Evolutionary conservation across 2,329 filamentous ascomycete genomes (phyloP).

Genomic region (Sphaerostilbella broomeana): DNA sequence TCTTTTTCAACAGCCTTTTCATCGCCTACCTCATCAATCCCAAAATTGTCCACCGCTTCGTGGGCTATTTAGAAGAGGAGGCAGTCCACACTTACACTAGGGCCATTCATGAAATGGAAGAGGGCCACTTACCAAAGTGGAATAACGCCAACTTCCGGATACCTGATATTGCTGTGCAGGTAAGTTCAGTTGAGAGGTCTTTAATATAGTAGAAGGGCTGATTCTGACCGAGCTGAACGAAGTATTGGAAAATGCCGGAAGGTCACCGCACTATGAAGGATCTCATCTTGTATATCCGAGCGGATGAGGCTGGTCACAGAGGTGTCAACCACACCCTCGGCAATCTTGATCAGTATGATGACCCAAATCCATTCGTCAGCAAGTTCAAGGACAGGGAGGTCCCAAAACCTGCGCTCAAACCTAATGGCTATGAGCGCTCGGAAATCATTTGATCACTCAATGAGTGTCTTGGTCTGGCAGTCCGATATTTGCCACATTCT

Average conservation of each 20-base stretch:
- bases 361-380: slow-evolving; percentile 89
- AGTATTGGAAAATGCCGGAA: slow-evolving; percentile 92
- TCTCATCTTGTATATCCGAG: slow-evolving; percentile 78
- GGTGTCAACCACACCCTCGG: slow-evolving; percentile 94
- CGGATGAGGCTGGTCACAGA: slow-evolving; percentile 82
- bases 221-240: background rate
- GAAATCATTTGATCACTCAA: slow-evolving; percentile 58
- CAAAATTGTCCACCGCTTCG: slow-evolving; percentile 85
- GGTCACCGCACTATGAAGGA: slow-evolving; percentile 76
- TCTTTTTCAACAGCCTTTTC: slow-evolving; percentile 96
- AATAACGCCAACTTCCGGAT: slow-evolving; percentile 60
- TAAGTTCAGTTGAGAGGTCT: slow-evolving; percentile 17
- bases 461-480: background rate
- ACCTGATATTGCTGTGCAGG: slow-evolving; percentile 76
- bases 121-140: slow-evolving; percentile 80
- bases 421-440: slow-evolving; percentile 72
- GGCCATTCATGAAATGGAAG: slow-evolving; percentile 79
- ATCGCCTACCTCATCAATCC: slow-evolving; percentile 80
- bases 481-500: too few relatives aligned
- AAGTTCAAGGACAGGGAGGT: slow-evolving; percentile 64
- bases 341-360: slow-evolving; percentile 76
- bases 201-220: background rate
- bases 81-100: slow-evolving; percentile 93
- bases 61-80: slow-evolving; percentile 95
- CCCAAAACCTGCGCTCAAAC: slow-evolving; percentile 60